Base-by-base conservation (phyloP, 257 asterid species). In the Dorcoceras hygrometricum region DNA sequence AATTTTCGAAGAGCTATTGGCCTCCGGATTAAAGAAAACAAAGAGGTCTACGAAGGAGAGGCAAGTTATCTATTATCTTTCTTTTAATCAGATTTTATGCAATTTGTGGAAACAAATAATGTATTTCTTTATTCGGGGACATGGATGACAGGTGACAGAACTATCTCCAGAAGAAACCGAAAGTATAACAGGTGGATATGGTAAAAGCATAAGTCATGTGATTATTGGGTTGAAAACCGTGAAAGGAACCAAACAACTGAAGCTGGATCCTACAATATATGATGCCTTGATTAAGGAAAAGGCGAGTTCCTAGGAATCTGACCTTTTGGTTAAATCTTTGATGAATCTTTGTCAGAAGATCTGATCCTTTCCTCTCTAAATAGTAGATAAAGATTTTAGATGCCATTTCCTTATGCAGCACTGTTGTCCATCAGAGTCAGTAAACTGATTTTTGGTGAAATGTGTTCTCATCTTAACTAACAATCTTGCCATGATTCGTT, bases 11-110 rank as follows among this genome's bases (percentile, higher is more conserved):
- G 98, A 28, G 98, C 98, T 73, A 93, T 93, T 83, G 97, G 98
- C 58, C 87, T 93, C 25, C 93, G 98, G 57, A 86, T 89, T 63
- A 93, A 93, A 81, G 98, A 93, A 82, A 93, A 78, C 71, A 93
- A 93, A 79, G 98, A 93, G 83, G 98, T 93, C 71, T 93, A 88
- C 59, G 98, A 93, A 84, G 98, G 98, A 75, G 98, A 93, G 89
- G 98, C 69, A 77, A 80, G 79, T 74, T 66, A 26, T 18, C 7
- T 23, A 39, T 56, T 29, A 7, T 50, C 26, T 4, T 8, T 56
- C 16, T 32, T 5, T 27, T 66, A 62, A 22, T 61, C 23, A 27
- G 22, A 39, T 66, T 14, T 23, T 26, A 24, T 66, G 32, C 22
- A 3, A 16, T 23, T 11, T 19, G 4, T 54, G 48, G 23, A n/a